A percentile compares a stretch with the other conserved stretches of the same genome.
phyloP scores from a whole-genome alignment of 768 basidiomycete genomes.

The Dioszegia aurantiaca region DNA sequence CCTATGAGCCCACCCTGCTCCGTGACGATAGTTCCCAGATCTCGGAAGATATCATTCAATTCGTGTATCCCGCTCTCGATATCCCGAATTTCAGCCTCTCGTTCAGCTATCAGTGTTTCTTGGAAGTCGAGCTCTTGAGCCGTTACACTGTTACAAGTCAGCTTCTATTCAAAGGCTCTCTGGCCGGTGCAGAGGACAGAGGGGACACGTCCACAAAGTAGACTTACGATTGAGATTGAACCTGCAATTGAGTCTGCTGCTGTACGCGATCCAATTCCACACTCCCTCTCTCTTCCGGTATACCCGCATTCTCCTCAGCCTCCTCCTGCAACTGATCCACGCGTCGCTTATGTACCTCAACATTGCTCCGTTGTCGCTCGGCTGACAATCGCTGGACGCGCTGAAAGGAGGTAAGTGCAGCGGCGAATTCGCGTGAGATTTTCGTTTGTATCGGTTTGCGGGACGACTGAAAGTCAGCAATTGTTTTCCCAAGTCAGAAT shows the following conservation, averaged over 20 bases:
- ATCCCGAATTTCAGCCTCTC: conserved; percentile 89
- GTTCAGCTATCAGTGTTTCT: conserved; percentile 88
- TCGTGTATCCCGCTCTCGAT: conserved; percentile 97
- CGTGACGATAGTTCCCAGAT: conserved; percentile 87
- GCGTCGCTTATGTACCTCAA: conserved; percentile 77
- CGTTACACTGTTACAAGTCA: conserved; percentile 35
- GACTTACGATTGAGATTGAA: conserved; percentile 45
- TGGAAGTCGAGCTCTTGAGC: conserved; percentile 81
- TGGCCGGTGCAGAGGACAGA: too few relatives aligned
- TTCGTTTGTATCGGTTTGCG: conserved; percentile 67
- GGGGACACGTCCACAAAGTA: too few relatives aligned
- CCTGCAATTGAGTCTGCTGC: conserved; percentile 46
- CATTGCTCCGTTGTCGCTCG: conserved; percentile 81
- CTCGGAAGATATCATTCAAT: conserved; percentile 90
- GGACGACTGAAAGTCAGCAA: conserved; percentile 22
- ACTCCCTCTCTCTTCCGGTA: conserved; percentile 25
- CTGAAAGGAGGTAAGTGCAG: conserved; percentile 87
- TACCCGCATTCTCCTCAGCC: conserved; percentile 13
- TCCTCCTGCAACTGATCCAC: conserved; percentile 67
- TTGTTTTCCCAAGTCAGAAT: background rate
- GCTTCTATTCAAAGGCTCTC: background rate
- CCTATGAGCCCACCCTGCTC: conserved; percentile 95
- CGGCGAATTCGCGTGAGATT: conserved; percentile 86
- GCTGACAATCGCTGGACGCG: conserved; percentile 84
- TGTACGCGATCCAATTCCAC: conserved; percentile 48